phyloP scores from a whole-genome alignment of 257 asterid genomes.

The Petunia axillaris region DNA sequence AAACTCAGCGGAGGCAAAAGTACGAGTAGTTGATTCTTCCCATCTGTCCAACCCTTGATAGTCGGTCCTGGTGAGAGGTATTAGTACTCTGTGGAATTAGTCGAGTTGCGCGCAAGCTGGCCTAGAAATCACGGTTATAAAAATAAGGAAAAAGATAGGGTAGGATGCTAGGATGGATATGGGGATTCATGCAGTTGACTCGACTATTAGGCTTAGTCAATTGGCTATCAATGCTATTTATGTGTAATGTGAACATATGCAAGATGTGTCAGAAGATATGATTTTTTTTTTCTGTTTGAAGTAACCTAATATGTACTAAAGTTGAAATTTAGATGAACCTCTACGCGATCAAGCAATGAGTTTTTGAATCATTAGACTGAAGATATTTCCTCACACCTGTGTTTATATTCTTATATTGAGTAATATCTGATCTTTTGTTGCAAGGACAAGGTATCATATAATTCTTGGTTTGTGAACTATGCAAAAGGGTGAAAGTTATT shows the following conservation, averaged over 20 bases:
- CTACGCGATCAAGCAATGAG: conserved; percentile 3
- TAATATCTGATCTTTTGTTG: not conserved
- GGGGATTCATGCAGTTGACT: not conserved
- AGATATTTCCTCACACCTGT: not conserved
- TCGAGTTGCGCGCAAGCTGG: too few species aligned
- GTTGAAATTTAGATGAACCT: not conserved
- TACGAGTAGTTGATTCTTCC: too few species aligned
- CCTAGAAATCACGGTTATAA: too few species aligned
- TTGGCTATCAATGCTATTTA: not conserved
- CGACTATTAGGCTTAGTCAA: not conserved
- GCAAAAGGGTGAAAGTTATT: not conserved
- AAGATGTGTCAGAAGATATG: not conserved
- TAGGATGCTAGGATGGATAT: not conserved
- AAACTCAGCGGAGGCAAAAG: too few species aligned
- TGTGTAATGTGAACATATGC: not conserved
- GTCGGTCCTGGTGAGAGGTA: too few species aligned
- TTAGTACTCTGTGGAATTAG: too few species aligned
- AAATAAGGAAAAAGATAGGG: too few species aligned
- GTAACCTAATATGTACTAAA: not conserved
- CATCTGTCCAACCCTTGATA: too few species aligned
- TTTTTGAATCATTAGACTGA: not conserved
- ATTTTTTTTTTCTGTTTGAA: not conserved
- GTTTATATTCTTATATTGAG: not conserved
- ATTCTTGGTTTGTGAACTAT: not conserved
- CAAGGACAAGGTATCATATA: not conserved